Conservation (phyloP, 768 basidiomycete species). For the Mycena pura region DNA sequence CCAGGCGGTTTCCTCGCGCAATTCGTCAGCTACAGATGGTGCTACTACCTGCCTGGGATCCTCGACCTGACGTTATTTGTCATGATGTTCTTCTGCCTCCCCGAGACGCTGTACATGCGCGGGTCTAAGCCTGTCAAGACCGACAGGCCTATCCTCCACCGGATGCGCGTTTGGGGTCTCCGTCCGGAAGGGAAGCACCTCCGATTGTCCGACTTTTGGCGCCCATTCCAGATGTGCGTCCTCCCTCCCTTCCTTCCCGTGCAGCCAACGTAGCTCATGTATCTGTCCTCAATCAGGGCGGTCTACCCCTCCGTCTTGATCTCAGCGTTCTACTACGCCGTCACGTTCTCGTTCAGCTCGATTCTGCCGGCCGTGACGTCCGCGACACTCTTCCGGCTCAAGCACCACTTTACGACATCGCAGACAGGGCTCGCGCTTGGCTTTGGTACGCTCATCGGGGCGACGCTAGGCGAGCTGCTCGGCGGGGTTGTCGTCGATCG, state of each 20-base stretch:
- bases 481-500: slow-evolving; percentile 27
- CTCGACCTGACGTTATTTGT: slow-evolving; percentile 25
- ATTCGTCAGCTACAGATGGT: slow-evolving; percentile 22
- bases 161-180: slow-evolving; percentile 19
- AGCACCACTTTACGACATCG: slow-evolving; percentile 21
- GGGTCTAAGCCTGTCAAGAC: slow-evolving; percentile 17
- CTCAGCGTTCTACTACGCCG: slow-evolving; percentile 24
- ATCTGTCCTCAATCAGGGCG: slow-evolving; percentile 9
- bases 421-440: slow-evolving; percentile 25
- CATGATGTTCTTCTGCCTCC: slow-evolving; percentile 29
- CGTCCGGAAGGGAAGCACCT: slow-evolving; percentile 25
- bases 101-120: slow-evolving; percentile 22
- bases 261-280: neutral
- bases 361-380: slow-evolving; percentile 29
- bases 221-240: slow-evolving; percentile 24
- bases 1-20: slow-evolving; percentile 21
- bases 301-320: slow-evolving; percentile 22
- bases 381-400: slow-evolving; percentile 25
- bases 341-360: slow-evolving; percentile 16
- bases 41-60: slow-evolving; percentile 26
- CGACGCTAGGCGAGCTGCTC: slow-evolving; percentile 22
- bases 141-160: slow-evolving; percentile 15
- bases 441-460: slow-evolving; percentile 22
- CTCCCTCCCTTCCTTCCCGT: neutral
- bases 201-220: slow-evolving; percentile 16